phyloP scores from a whole-genome alignment of 352 stramenopile genomes.

The Paralagenidium karlingii region DNA sequence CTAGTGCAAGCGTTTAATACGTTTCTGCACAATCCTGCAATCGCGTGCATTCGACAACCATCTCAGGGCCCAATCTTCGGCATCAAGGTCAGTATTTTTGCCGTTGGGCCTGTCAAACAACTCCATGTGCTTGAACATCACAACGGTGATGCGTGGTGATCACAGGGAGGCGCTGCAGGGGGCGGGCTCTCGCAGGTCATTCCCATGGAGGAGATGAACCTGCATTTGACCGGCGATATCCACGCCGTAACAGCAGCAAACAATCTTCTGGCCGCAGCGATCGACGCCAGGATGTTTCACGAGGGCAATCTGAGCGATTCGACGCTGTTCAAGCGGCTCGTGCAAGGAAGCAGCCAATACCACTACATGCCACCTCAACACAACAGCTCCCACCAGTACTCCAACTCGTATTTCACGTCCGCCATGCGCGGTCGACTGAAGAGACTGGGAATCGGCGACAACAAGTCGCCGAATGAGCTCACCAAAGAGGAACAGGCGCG shows the following conservation, averaged over 20 bases:
- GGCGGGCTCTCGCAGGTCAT: constrained; percentile 92
- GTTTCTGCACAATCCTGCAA: constrained; percentile 87
- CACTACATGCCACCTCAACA: constrained; percentile 6
- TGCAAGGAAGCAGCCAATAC: constrained; percentile 1
- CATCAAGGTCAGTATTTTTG: constrained; percentile 80
- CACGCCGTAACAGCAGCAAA: constrained; percentile 97
- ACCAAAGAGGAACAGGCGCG: constrained; percentile 86
- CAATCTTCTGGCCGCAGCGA: constrained; percentile 95
- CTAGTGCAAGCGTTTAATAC: constrained; percentile 91
- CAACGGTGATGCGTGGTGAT: too few relatives aligned
- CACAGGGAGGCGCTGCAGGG: constrained; percentile 50
- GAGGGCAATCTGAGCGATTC: constrained; percentile 81
- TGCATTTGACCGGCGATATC: constrained; percentile 98
- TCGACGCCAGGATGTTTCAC: constrained; percentile 98
- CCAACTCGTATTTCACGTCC: constrained; percentile 70
- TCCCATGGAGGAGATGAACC: constrained; percentile 97
- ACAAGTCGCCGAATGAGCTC: constrained; percentile 49
- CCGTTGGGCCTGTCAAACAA: neutral
- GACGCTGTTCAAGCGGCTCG: constrained; percentile 53
- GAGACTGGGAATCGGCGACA: constrained; percentile 89
- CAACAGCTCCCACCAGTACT: constrained; percentile 7
- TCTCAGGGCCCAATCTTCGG: constrained; percentile 97
- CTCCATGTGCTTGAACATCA: neutral
- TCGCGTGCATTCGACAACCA: constrained; percentile 95
- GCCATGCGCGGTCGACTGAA: constrained; percentile 90